Evolutionary conservation across 495 filamentous ascomycete species (phyloP), one percentile per base, ranked within the genome.

Genomic region (Penicillium herquei): DNA sequence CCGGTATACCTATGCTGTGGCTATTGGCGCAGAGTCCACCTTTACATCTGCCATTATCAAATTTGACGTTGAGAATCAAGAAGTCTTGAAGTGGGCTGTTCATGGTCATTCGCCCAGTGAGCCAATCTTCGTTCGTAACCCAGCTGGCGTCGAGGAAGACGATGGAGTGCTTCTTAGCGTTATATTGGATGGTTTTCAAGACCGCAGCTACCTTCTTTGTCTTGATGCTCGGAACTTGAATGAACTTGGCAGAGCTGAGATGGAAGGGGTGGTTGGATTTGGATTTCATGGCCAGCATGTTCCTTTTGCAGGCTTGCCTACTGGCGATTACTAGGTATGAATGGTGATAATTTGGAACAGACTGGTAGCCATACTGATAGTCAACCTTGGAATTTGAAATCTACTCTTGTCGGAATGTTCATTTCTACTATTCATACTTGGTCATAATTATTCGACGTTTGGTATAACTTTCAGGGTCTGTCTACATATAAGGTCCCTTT

Each of bases 241-340:
- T 52, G 90, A 92, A 69, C 39, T 86, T 49, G 88, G 88, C 0
- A 74, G 84, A 7, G 90, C 89, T 2, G 76, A 84, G 55, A 74
- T 87, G 11, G 76, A 82, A 47, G 79, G 79, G 17, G 77, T 77
- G 7, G 76, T 94, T 50, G 81, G 71, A 1, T 77, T 91, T 58
- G 87, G 88, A 1, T 90, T 94, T 61, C 90, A 92, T 72, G 90
- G 89, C 2, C 67, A 74, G 35, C 83, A 89, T 73, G 72, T 82
- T 50, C 62, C 69, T 3, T 46, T 26, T 14, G 13, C 49, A 13
- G 69, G 67, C 8, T 39, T 66, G 35, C 62, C 67, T 6, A 72
- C 70, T 37, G 70, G 70, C 18, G 70, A 73, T 51, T 73, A 69
- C 21, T 49, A 18, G 18, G 34, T 16, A 26, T 26, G 21, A 13